Percentiles rank a stretch among this genome's conserved stretches.
Conservation (phyloP, 2,329 filamentous ascomycete species). For the Aspergillus aculeatinus region DNA sequence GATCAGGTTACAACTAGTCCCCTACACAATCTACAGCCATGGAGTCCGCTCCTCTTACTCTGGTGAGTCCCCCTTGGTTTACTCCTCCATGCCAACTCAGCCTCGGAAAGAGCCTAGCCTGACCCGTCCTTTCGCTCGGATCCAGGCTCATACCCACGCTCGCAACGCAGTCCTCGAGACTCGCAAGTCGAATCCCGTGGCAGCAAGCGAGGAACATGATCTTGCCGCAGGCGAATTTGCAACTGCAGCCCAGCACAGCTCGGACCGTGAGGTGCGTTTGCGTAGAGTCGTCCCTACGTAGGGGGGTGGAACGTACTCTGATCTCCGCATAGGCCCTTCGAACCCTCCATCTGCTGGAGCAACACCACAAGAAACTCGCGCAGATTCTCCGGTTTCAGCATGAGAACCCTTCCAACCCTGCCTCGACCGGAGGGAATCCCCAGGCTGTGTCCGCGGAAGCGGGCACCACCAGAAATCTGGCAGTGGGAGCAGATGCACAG, state of each 20-base stretch:
- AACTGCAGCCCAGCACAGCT: slow-evolving; percentile 71
- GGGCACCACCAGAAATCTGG: slow-evolving; percentile 20
- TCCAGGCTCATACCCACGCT: slow-evolving; percentile 82
- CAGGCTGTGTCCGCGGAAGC: slow-evolving; percentile 21
- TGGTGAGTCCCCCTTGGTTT: slow-evolving; percentile 45
- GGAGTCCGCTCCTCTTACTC: slow-evolving; percentile 68
- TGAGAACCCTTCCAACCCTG: slow-evolving; percentile 46
- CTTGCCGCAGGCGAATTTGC: slow-evolving; percentile 86
- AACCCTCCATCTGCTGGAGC: slow-evolving; percentile 79
- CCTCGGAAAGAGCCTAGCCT: neutral
- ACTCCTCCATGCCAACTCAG: neutral
- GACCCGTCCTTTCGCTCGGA: slow-evolving; percentile 20
- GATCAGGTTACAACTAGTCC: neutral
- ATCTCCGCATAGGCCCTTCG: slow-evolving; percentile 67
- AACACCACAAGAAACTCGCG: slow-evolving; percentile 81
- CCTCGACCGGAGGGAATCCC: slow-evolving; percentile 16
- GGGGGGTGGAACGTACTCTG: neutral
- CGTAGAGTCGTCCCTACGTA: neutral
- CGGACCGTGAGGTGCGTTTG: slow-evolving; percentile 55
- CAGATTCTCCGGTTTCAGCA: slow-evolving; percentile 72
- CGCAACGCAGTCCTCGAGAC: slow-evolving; percentile 76
- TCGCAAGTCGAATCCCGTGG: slow-evolving; percentile 66
- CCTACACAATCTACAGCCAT: slow-evolving; percentile 44
- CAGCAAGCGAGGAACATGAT: slow-evolving; percentile 84
- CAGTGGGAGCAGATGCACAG: slow-evolving; percentile 32